Evolutionary conservation across 2,329 filamentous ascomycete species (phyloP), one percentile per base, ranked within the genome.

Genomic region (Cryphonectria japonica): DNA sequence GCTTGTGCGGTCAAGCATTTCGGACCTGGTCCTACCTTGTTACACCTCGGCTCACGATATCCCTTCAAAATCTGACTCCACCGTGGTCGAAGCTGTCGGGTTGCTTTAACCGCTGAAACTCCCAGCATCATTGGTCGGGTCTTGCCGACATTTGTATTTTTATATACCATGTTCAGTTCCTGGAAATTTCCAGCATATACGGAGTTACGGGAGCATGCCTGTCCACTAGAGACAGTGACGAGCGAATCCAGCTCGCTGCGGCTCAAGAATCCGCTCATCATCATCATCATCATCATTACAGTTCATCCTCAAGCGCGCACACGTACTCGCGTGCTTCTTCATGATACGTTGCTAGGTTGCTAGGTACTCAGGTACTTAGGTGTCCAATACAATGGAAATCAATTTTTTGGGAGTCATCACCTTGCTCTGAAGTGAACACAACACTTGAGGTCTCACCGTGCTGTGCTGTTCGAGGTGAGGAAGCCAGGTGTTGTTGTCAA

Each of bases 161-260:
- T 61, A 34, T 61, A 50, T 61, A 46, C 37, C 2, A 43, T 29
- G 19, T 9, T 26, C 37, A 43, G 9, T 50, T 50, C 34, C 61
- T 67, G 65, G 14, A 52, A n/a, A 9, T n/a, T n/a, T 46, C 41
- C 41, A 60, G 43, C 50, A 34, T 67, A 43, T 37, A 43, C 11
- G 66, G 66, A 60, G 54, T 50, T 61, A 16, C 29, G 26, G 66
- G 37, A 57, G 34, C 59, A 43, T 61, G n/a, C 11, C 11, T n/a
- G 54, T 29, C 26, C 61, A 60, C 39, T 54, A 34, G 41, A 19
- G 43, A 39, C 66, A 67, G 61, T 14, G n/a, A 1, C 9, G n/a
- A 64, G 41, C 37, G 39, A 26, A 46, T 22, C 41, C 37, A 43
- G 41, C n/a, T 64, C 34, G 54, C 54, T 32, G 54, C 54, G 54